Evolutionary conservation across 2,329 filamentous ascomycete species (phyloP).

Genomic region (Aspergillus spinulosporus): DNA sequence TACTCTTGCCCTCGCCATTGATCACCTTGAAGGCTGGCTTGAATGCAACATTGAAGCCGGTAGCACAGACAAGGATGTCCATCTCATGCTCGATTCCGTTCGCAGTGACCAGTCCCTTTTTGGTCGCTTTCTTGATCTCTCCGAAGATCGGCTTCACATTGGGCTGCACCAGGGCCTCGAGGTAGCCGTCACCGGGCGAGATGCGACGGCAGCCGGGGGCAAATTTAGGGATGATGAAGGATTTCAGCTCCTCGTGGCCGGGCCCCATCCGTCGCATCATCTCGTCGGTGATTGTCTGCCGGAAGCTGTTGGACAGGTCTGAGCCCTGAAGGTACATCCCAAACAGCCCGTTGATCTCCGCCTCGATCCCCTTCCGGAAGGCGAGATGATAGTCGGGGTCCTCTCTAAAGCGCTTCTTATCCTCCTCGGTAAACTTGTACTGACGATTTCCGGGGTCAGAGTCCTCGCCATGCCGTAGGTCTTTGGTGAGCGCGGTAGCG

Average conservation of each 20-base stretch:
- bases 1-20: background rate
- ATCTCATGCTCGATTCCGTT: conserved; percentile 9
- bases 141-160: conserved; percentile 1
- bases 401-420: conserved; percentile 20
- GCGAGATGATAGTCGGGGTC: conserved; percentile 19
- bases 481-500: conserved; percentile 1
- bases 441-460: background rate
- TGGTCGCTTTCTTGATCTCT: background rate
- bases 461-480: background rate
- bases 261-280: conserved; percentile 6
- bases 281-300: background rate
- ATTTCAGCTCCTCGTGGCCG: background rate
- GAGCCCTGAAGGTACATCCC: conserved; percentile 8
- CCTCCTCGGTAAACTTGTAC: conserved; percentile 19
- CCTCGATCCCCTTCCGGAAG: conserved; percentile 24
- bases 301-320: conserved; percentile 1
- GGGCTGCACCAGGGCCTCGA: background rate
- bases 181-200: conserved; percentile 8
- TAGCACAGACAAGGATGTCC: conserved; percentile 2
- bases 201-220: conserved; percentile 5
- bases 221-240: conserved; percentile 5
- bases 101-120: background rate
- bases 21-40: conserved; percentile 6
- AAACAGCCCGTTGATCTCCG: conserved; percentile 23
- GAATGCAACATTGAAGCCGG: background rate